Conservation (phyloP, 192 early-diverging fungal genomes). For the Allomyces macrogynus region DNA sequence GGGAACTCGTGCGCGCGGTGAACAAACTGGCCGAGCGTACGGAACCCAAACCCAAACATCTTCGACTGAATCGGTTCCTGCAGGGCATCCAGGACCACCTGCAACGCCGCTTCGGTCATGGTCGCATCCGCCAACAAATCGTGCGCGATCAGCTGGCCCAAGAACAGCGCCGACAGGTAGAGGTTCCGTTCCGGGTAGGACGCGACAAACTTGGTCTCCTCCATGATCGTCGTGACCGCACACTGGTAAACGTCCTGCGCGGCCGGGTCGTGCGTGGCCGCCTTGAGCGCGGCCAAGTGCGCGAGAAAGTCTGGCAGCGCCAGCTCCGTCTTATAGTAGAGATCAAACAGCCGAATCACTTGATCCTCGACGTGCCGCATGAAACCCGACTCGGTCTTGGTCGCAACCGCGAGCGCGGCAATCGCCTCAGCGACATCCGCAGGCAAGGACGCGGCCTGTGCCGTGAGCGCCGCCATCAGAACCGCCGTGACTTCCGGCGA, state of each 20-base stretch:
- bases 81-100: conserved; percentile 75
- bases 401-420: conserved; percentile 8
- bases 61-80: conserved; percentile 54
- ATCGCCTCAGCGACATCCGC: conserved; percentile 15
- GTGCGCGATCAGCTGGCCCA: conserved; percentile 76
- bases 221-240: conserved; percentile 84
- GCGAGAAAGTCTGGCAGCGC: conserved; percentile 70
- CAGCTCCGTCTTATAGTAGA: conserved; percentile 57
- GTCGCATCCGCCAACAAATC: conserved; percentile 59
- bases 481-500: conserved; percentile 17
- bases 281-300: conserved; percentile 55
- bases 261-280: conserved; percentile 36
- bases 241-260: conserved; percentile 71
- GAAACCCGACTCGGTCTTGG: conserved; percentile 24
- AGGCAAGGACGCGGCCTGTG: neutral
- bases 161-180: conserved; percentile 66
- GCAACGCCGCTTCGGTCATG: conserved; percentile 56
- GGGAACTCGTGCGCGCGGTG: conserved; percentile 8
- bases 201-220: conserved; percentile 85
- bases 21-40: conserved; percentile 66
- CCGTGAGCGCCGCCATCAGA: neutral
- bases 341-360: conserved; percentile 35
- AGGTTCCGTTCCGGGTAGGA: conserved; percentile 89
- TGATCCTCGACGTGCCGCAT: conserved; percentile 8
- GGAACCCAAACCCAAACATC: conserved; percentile 77